Percentiles rank a stretch among this genome's conserved stretches.
Evolutionary conservation across 257 asterid species (phyloP).

Genomic region (Rubia yunnanensis): DNA sequence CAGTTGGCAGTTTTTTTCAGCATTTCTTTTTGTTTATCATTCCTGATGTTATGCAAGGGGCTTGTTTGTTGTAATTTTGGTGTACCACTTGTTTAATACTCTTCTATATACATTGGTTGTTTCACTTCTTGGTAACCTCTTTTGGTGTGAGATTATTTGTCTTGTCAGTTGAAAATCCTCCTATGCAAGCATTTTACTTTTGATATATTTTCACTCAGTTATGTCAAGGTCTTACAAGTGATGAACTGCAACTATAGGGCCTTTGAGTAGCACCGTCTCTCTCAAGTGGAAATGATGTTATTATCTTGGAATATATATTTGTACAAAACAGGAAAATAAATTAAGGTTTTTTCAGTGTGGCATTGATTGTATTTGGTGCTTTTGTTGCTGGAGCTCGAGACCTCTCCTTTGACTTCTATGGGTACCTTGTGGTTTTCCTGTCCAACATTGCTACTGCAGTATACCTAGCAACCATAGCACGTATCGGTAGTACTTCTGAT

Average conservation of each 20-base stretch:
- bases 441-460: slow-evolving; percentile 80
- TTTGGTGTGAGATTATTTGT: neutral
- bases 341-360: slow-evolving; percentile 59
- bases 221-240: neutral
- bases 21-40: neutral
- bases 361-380: slow-evolving; percentile 71
- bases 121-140: neutral
- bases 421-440: slow-evolving; percentile 64
- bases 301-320: slow-evolving; percentile 11
- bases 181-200: neutral
- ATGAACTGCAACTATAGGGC: neutral
- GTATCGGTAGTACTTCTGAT: slow-evolving; percentile 50
- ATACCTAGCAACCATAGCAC: slow-evolving; percentile 86
- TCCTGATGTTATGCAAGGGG: neutral
- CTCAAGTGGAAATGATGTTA: neutral
- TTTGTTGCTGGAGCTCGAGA: slow-evolving; percentile 90
- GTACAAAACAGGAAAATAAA: slow-evolving; percentile 18
- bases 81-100: neutral
- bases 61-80: neutral
- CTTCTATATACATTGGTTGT: too few species aligned
- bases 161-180: neutral
- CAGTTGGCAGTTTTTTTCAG: neutral
- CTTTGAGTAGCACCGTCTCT: neutral
- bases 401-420: slow-evolving; percentile 64
- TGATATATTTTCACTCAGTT: neutral